Percentiles rank a stretch among this genome's conserved stretches.
phyloP scores from a whole-genome alignment of 352 stramenopile species.

The Globisporangium solare region DNA sequence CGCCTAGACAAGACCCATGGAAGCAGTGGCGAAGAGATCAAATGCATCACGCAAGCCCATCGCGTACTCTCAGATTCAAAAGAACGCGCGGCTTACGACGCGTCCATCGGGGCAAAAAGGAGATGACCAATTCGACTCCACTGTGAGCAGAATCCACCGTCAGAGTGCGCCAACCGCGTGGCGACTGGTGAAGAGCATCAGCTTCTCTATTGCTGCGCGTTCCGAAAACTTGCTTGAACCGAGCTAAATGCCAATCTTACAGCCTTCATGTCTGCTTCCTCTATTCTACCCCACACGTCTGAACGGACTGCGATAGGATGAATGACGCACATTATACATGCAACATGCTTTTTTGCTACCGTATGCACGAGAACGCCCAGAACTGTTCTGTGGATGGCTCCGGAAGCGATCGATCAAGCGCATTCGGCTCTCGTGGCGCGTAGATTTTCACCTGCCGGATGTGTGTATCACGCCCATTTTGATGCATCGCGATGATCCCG shows the following conservation, averaged over 20 bases:
- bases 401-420: conserved; percentile 44
- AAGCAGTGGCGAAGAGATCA: conserved; percentile 1
- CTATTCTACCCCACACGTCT: too few relatives aligned
- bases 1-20: conserved; percentile 2
- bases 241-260: not conserved
- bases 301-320: not conserved
- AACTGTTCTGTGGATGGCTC: conserved; percentile 65
- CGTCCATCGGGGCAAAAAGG: too few relatives aligned
- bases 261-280: too few relatives aligned
- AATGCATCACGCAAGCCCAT: conserved; percentile 7
- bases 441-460: conserved; percentile 94
- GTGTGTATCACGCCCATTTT: conserved; percentile 97
- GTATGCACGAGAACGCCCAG: conserved; percentile 61
- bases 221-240: too few relatives aligned
- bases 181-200: too few relatives aligned
- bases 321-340: too few relatives aligned
- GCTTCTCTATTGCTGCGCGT: too few relatives aligned
- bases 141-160: too few relatives aligned
- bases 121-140: too few relatives aligned
- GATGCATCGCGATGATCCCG: conserved; percentile 95
- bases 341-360: conserved; percentile 12
- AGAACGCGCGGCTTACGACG: conserved; percentile 1
- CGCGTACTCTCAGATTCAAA: not conserved
- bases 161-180: too few relatives aligned
- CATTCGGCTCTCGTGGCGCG: conserved; percentile 58